Evolutionary conservation across 257 asterid species (phyloP).

Genomic region (Primulina eburnea): DNA sequence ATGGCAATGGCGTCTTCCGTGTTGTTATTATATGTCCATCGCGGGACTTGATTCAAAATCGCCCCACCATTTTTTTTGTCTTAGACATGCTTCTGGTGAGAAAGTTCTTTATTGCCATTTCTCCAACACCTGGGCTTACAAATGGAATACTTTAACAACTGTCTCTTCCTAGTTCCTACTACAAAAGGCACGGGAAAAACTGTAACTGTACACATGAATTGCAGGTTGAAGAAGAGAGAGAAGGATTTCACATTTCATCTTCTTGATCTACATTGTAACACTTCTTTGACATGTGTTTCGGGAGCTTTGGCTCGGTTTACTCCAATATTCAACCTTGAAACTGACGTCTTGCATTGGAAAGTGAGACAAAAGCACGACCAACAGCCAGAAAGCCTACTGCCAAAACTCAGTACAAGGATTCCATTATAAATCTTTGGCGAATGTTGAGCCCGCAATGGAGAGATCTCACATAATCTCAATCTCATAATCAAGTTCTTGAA

Average conservation of each 20-base stretch:
- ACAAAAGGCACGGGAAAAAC: not conserved
- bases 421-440: not conserved
- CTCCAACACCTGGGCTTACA: not conserved
- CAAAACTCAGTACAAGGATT: slow-evolving; percentile 3
- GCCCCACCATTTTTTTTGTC: not conserved
- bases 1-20: too few relatives aligned
- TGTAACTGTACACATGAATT: not conserved
- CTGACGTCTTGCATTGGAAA: slow-evolving; percentile 2
- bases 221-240: not conserved
- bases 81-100: not conserved
- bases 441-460: not conserved
- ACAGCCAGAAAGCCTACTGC: slow-evolving; percentile 14
- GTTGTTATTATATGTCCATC: not conserved
- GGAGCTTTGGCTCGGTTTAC: not conserved
- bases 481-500: not conserved
- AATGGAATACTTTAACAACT: not conserved
- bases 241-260: slow-evolving; percentile 8
- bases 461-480: not conserved
- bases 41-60: too few relatives aligned
- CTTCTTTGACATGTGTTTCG: not conserved
- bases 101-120: not conserved
- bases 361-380: too few relatives aligned
- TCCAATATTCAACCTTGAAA: slow-evolving; percentile 4
- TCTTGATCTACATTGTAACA: not conserved
- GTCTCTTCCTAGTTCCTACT: not conserved